These are phyloP conservation scores for Xanthoconium separans DNA, from an alignment of 1,284 basidiomycete genomes.

Conservation along the genomic window DNA sequence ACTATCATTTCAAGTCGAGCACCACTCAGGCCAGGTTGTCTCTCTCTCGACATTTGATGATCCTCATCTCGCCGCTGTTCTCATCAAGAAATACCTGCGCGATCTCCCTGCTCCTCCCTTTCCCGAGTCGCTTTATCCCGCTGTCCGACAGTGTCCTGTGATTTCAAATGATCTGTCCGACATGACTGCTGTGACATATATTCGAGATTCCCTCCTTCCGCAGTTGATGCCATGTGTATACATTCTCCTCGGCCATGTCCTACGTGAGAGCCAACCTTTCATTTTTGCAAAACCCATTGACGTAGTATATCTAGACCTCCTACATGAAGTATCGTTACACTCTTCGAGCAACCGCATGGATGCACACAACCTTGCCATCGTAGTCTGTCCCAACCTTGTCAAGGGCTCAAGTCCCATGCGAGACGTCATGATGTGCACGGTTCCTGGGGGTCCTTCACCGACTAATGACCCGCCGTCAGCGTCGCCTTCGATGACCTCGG, in stretches of 20 bases:
- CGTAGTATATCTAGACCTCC: conserved; percentile 52
- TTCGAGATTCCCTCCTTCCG: conserved; percentile 65
- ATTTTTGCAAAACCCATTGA: conserved; percentile 12
- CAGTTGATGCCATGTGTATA: conserved; percentile 69
- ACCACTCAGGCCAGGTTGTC: conserved; percentile 65
- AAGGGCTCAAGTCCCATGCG: conserved; percentile 62
- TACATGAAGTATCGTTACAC: conserved; percentile 74
- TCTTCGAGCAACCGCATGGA: conserved; percentile 74
- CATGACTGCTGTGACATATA: conserved; percentile 56
- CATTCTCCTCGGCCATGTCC: conserved; percentile 67
- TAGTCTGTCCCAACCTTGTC: conserved; percentile 77
- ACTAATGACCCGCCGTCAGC: conserved; percentile 11
- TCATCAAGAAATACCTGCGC: conserved; percentile 82
- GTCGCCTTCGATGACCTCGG: conserved; percentile 23
- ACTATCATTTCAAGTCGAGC: conserved; percentile 10
- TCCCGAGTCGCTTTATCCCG: conserved; percentile 61
- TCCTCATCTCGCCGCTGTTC: conserved; percentile 77
- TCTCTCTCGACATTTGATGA: conserved; percentile 72
- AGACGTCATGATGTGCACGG: conserved; percentile 70
- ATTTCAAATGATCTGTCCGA: conserved; percentile 54
- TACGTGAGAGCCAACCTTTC: conserved; percentile 54
- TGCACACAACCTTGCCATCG: conserved; percentile 77
- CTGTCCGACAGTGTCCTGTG: conserved; percentile 66
- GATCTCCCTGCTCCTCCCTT: conserved; percentile 78
- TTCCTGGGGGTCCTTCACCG: conserved; percentile 46